Percentiles rank a stretch among this genome's conserved stretches.
Evolutionary conservation across 208 protist species (phyloP).

Genomic region (Wallacemonas sp.): DNA sequence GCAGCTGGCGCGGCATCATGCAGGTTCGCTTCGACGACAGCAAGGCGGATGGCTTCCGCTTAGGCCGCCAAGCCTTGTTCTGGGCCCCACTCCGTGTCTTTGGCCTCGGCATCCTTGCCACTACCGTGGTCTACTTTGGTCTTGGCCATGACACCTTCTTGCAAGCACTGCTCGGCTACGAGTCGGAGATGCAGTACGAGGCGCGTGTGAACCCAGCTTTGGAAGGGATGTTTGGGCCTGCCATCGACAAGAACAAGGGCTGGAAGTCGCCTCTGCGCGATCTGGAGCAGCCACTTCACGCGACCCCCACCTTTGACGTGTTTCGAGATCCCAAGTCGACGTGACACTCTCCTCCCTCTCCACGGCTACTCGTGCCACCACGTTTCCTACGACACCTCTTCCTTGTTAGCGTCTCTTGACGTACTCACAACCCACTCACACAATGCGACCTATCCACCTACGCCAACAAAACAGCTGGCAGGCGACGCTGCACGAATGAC

Average conservation of each 20-base stretch:
- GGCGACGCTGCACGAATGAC: too few relatives aligned
- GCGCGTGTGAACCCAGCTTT: constrained; percentile 67
- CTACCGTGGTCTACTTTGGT: constrained; percentile 53
- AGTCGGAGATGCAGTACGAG: constrained; percentile 92
- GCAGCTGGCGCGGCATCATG: constrained; percentile 90
- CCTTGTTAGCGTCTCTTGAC: not conserved
- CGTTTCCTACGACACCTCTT: not conserved
- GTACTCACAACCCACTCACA: too few relatives aligned
- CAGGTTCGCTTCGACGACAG: constrained; percentile 88
- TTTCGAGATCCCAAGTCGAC: constrained; percentile 67
- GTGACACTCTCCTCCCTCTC: constrained; percentile 8
- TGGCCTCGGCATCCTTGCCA: constrained; percentile 47
- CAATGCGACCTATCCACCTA: too few relatives aligned
- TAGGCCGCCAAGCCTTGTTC: constrained; percentile 60
- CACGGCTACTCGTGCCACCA: too few relatives aligned
- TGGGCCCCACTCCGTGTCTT: constrained; percentile 80
- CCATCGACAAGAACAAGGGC: constrained; percentile 54
- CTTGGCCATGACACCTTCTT: constrained; percentile 85
- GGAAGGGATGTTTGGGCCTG: constrained; percentile 17
- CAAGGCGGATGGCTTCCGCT: constrained; percentile 55
- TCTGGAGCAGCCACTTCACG: constrained; percentile 72
- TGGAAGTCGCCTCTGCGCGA: constrained; percentile 79
- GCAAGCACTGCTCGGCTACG: constrained; percentile 82
- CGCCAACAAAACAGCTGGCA: too few relatives aligned
- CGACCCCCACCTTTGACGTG: constrained; percentile 73